These are phyloP conservation scores for Erodium texanum DNA, from an alignment of 441 rosid species.

Conservation along the genomic window DNA sequence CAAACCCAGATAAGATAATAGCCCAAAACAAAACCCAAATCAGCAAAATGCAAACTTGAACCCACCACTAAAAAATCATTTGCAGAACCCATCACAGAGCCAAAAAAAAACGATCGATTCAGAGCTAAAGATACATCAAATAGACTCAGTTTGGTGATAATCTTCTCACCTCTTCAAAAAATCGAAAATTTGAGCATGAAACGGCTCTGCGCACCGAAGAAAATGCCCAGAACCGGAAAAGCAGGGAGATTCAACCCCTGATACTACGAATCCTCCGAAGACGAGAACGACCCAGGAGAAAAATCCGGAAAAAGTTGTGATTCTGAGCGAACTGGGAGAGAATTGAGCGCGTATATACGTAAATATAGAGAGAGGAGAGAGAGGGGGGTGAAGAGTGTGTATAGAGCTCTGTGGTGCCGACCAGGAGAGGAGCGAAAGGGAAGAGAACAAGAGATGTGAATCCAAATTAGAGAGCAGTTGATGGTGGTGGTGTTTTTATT, in stretches of 20 bases:
- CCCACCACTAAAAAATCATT: neutral
- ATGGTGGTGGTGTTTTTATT: neutral
- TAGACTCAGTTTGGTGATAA: no score
- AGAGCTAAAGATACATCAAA: neutral
- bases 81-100: neutral
- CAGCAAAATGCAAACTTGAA: neutral
- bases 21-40: neutral
- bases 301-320: neutral
- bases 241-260: neutral
- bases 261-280: neutral
- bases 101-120: neutral
- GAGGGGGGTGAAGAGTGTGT: neutral
- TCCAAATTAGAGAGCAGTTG: conserved; percentile 2
- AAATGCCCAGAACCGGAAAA: conserved; percentile 2
- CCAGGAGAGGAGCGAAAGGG: neutral
- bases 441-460: conserved; percentile 2
- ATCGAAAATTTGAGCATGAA: neutral
- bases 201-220: neutral
- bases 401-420: neutral
- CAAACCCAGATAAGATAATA: neutral
- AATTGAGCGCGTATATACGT: neutral
- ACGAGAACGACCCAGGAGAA: neutral
- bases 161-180: conserved; percentile 2
- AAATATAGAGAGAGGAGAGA: neutral
- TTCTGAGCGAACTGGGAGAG: neutral